Evolutionary conservation across 2,329 filamentous ascomycete species (phyloP).

Genomic region (Paecilomyces fulvus): DNA sequence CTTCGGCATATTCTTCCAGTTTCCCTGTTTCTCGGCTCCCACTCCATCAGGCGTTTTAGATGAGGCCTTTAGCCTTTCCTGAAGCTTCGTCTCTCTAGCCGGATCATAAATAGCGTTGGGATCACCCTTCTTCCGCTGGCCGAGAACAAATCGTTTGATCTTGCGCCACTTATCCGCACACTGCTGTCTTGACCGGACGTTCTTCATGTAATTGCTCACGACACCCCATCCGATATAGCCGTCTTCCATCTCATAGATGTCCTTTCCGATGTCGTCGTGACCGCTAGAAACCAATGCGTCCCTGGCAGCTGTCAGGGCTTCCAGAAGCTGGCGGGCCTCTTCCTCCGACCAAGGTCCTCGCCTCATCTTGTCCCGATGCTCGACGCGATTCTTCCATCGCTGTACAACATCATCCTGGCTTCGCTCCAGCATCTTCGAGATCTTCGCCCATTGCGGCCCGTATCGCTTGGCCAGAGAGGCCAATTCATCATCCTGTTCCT

Average conservation of each 20-base stretch:
- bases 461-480: conserved; percentile 19
- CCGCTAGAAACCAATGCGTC: conserved; percentile 10
- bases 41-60: not conserved
- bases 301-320: conserved; percentile 18
- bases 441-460: conserved; percentile 29
- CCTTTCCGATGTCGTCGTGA: conserved; percentile 17
- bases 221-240: conserved; percentile 22
- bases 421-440: conserved; percentile 29
- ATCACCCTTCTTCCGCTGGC: conserved; percentile 12
- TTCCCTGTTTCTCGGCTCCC: not conserved
- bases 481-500: conserved; percentile 34
- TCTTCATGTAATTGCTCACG: conserved; percentile 20
- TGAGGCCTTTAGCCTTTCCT: not conserved
- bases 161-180: conserved; percentile 34
- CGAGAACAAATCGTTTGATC: conserved; percentile 14
- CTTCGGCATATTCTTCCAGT: not conserved
- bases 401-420: conserved; percentile 35
- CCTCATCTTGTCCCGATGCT: conserved; percentile 27
- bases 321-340: conserved; percentile 21
- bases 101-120: conserved; percentile 18
- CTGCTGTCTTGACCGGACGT: conserved; percentile 29
- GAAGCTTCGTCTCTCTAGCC: conserved; percentile 2
- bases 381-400: conserved; percentile 35
- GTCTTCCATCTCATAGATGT: conserved; percentile 30
- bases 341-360: conserved; percentile 28